phyloP scores from a whole-genome alignment of 2,329 filamentous ascomycete genomes.

The Penicillium sclerotiorum region DNA sequence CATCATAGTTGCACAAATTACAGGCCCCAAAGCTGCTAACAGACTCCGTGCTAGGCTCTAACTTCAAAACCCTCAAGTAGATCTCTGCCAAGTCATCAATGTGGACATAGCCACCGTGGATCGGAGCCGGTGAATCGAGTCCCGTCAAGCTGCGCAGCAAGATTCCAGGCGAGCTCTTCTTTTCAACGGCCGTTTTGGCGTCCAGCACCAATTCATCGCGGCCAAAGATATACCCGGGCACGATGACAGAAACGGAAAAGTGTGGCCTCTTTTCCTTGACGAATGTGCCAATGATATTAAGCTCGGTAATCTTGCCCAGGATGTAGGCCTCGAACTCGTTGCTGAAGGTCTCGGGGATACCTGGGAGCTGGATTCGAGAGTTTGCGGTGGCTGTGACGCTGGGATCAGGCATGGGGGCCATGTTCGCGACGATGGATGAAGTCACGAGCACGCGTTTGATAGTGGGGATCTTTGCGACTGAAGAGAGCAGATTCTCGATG shows the following conservation, averaged over 20 bases:
- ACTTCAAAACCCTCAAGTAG: slow-evolving; percentile 5
- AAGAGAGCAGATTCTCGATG: neutral
- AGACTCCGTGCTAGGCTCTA: slow-evolving; percentile 13
- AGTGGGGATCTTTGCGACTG: neutral
- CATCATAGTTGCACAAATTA: slow-evolving; percentile 35
- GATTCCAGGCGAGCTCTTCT: slow-evolving; percentile 2
- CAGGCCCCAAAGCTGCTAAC: slow-evolving; percentile 42
- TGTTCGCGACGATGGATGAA: slow-evolving; percentile 4
- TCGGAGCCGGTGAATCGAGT: neutral
- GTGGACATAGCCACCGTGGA: slow-evolving; percentile 13
- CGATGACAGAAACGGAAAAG: neutral
- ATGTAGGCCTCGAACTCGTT: neutral
- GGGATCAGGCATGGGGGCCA: neutral
- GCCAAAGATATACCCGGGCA: slow-evolving; percentile 1
- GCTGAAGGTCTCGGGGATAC: neutral
- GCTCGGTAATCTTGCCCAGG: neutral
- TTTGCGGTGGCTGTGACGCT: neutral
- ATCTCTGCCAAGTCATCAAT: slow-evolving; percentile 12
- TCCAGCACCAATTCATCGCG: slow-evolving; percentile 4
- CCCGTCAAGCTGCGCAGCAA: slow-evolving; percentile 6
- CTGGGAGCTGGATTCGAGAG: slow-evolving; percentile 1
- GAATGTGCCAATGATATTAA: neutral
- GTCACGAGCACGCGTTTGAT: neutral
- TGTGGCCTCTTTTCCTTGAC: neutral
- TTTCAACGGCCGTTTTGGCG: neutral